A percentile compares a stretch with the other conserved stretches of the same genome.
Conservation (phyloP, 768 basidiomycete genomes). For the Hortiboletus campestris region DNA sequence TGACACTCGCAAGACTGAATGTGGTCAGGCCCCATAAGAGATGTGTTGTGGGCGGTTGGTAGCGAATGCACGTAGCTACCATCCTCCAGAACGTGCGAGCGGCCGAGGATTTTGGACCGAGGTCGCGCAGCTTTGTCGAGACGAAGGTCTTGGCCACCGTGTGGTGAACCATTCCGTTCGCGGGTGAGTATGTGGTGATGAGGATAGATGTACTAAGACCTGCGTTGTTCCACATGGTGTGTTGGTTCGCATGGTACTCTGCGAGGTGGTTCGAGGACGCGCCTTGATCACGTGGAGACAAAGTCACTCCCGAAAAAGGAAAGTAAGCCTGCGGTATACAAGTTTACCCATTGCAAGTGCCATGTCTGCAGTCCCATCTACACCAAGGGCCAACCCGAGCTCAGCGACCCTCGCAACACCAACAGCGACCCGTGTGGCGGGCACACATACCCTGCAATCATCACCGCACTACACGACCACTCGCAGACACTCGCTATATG, state of each 20-base stretch:
- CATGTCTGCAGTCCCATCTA: slow-evolving; percentile 37
- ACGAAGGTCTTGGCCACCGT: slow-evolving; percentile 26
- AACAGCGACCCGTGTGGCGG: slow-evolving; percentile 49
- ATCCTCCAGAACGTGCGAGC: slow-evolving; percentile 26
- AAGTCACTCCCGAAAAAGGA: slow-evolving; percentile 4
- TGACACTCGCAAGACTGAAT: slow-evolving; percentile 27
- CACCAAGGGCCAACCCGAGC: slow-evolving; percentile 28
- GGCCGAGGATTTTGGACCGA: slow-evolving; percentile 24
- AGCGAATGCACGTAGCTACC: slow-evolving; percentile 24
- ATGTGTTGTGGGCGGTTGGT: slow-evolving; percentile 20
- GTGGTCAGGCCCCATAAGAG: slow-evolving; percentile 20
- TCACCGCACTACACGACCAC: slow-evolving; percentile 86
- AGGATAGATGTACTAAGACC: slow-evolving; percentile 28
- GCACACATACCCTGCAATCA: slow-evolving; percentile 52
- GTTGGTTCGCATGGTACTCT: background rate
- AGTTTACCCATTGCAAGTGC: background rate
- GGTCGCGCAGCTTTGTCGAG: slow-evolving; percentile 24
- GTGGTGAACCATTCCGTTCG: slow-evolving; percentile 30
- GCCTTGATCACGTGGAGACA: slow-evolving; percentile 18
- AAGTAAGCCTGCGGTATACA: background rate
- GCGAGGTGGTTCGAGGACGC: slow-evolving; percentile 8
- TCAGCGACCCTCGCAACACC: slow-evolving; percentile 46
- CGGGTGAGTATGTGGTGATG: slow-evolving; percentile 21
- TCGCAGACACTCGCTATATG: slow-evolving; percentile 90
- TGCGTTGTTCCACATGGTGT: slow-evolving; percentile 27